Base-by-base conservation (phyloP, 169 alveolate genomes). In the Toxoplasma gondii region DNA sequence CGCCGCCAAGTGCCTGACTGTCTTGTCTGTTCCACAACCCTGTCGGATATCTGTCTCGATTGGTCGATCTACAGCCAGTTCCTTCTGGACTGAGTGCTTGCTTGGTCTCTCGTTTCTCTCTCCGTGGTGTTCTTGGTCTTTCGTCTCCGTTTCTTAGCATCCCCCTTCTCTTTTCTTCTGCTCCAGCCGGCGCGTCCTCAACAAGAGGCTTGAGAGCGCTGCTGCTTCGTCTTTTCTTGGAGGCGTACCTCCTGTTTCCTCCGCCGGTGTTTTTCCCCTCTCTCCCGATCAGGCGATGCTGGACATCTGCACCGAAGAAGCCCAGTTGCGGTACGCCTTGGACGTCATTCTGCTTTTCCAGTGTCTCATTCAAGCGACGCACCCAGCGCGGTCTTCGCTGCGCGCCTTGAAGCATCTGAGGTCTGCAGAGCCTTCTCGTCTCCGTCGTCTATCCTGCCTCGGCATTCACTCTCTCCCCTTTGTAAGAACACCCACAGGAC, bases 231-330 rank as follows among this genome's bases (percentile, higher is more conserved):
- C 38, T 31, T 74, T n/a, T 74, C 44, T 34, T 39, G 90, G 19
- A 1, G 2, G 90, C 54, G 34, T 38, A 16, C 54, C n/a, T 38
- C 31, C 34, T 58, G 86, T 34, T 16, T 78, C 19, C 19, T 78
- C 36, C 44, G 41, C 19, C 41, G 41, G 19, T 31, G 86, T 78
- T 31, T 78, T 27, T 17, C 17, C 31, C 41, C 31, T 17, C 34
- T 78, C 22, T 17, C 24, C n/a, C n/a, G n/a, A 17, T 1, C 69
- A 93, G 95, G 97, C 97, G 9, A 88, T 95, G 96, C 92, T 92
- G n/a, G 97, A 95, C 84, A 91, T 95, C 0, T 93, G 95, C 9
- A 91, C 95, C 1, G 96, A 95, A 88, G 97, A 93, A 88, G 96
- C 92, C 44, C 96, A 93, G 88, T 94, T 91, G 45, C 92, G 95